Percentiles rank a stretch among this genome's conserved stretches.
phyloP scores from a whole-genome alignment of 1,284 basidiomycete species.

The Pascua guehoae region DNA sequence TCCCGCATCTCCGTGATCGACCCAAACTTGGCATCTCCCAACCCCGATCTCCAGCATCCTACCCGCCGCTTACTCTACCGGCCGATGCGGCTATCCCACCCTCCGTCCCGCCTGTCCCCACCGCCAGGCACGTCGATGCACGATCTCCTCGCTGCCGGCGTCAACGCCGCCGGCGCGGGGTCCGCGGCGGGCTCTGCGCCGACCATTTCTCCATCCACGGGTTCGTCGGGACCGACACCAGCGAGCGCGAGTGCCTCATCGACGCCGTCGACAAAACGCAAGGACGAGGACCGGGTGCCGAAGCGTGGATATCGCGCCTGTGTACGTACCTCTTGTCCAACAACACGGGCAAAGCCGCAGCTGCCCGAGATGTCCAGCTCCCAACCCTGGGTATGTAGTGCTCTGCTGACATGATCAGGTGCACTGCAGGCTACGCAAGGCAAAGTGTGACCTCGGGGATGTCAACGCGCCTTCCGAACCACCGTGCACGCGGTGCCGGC shows the following conservation, averaged over 20 bases:
- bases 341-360: background rate
- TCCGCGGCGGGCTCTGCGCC: background rate
- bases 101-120: slow-evolving; percentile 35
- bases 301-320: slow-evolving; percentile 46
- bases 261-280: slow-evolving; percentile 8
- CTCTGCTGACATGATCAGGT: slow-evolving; percentile 24
- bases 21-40: no score
- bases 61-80: background rate
- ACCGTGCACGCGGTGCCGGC: slow-evolving; percentile 50
- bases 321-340: slow-evolving; percentile 19
- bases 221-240: background rate
- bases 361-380: background rate
- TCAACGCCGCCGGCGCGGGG: background rate
- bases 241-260: slow-evolving; percentile 1
- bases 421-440: slow-evolving; percentile 49
- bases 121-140: slow-evolving; percentile 22
- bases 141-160: slow-evolving; percentile 7
- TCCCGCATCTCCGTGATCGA: no score
- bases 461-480: slow-evolving; percentile 50
- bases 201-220: background rate
- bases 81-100: slow-evolving; percentile 22
- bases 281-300: slow-evolving; percentile 27
- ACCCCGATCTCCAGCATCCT: no score
- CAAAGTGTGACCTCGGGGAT: slow-evolving; percentile 52
- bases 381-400: background rate